These are phyloP conservation scores for Hypoxylon sp. DNA, from an alignment of 2,329 filamentous ascomycete genomes.

Conservation along the genomic window DNA sequence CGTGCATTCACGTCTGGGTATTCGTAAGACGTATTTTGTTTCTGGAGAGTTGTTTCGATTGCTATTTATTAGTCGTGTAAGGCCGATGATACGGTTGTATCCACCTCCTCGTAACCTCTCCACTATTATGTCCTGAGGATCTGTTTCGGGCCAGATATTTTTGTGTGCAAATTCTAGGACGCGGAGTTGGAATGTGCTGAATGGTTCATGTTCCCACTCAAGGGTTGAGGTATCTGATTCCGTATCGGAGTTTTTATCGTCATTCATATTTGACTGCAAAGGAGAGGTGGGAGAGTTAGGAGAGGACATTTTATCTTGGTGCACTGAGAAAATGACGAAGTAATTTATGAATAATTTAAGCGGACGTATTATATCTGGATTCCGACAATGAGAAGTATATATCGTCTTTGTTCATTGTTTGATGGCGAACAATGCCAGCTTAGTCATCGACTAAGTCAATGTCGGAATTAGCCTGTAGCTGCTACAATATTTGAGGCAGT, in stretches of 20 bases:
- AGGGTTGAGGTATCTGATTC: conserved; percentile 3
- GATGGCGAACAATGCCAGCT: neutral
- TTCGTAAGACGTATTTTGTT: conserved; percentile 20
- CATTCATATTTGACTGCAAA: neutral
- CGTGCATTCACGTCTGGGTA: conserved; percentile 14
- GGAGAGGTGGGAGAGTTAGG: neutral
- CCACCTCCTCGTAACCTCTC: conserved; percentile 16
- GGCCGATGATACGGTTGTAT: conserved; percentile 29
- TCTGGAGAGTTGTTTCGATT: neutral
- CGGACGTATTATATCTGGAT: neutral
- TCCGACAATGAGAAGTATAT: neutral
- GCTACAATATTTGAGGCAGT: too few relatives aligned
- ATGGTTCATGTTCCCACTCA: conserved; percentile 1
- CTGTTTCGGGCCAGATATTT: conserved; percentile 21
- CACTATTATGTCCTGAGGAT: conserved; percentile 10
- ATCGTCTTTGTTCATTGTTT: neutral
- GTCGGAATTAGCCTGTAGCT: neutral
- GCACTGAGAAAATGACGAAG: neutral
- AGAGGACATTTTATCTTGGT: neutral
- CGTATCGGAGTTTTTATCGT: neutral
- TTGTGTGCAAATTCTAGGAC: conserved; percentile 5
- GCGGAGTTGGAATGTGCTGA: conserved; percentile 1
- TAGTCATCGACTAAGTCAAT: neutral
- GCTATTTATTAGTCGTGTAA: conserved; percentile 6
- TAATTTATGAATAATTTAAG: neutral